Conservation (phyloP, 2,329 filamentous ascomycete species). For the Orbilia oligospora region DNA sequence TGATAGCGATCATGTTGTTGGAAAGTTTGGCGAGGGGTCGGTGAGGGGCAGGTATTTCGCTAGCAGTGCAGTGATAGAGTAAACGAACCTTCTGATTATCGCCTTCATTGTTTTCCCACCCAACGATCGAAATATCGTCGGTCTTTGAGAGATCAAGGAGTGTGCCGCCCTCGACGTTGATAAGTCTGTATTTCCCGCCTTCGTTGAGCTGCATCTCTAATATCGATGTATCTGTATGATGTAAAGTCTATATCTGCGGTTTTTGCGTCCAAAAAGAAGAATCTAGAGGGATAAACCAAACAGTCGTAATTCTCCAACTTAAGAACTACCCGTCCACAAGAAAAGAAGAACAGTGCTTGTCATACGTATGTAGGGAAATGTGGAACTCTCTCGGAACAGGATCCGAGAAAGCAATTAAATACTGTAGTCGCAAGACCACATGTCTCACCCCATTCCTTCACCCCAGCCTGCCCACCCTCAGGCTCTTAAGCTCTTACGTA, state of each 20-base stretch:
- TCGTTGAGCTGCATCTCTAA: slow-evolving; percentile 35
- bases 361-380: background rate
- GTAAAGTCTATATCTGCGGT: background rate
- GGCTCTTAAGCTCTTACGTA: slow-evolving; percentile 15
- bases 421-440: slow-evolving; percentile 22
- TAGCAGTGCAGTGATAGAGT: background rate
- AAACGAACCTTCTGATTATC: slow-evolving; percentile 38
- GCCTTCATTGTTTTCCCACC: slow-evolving; percentile 34
- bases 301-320: background rate
- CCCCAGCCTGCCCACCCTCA: background rate
- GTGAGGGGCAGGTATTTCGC: background rate
- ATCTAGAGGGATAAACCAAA: background rate
- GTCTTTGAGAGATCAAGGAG: slow-evolving; percentile 34
- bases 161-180: slow-evolving; percentile 33
- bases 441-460: background rate
- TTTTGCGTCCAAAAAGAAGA: background rate
- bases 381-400: slow-evolving; percentile 10
- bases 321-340: background rate
- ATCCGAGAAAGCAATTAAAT: slow-evolving; percentile 30
- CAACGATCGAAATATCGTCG: slow-evolving; percentile 13
- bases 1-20: background rate
- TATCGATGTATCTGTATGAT: background rate
- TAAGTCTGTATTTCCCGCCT: slow-evolving; percentile 25
- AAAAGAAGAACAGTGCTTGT: background rate
- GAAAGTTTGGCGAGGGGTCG: background rate